Percentiles rank a stretch among this genome's conserved stretches.
Conservation (phyloP, 2,329 filamentous ascomycete species). For the Coleophoma crateriformis region DNA sequence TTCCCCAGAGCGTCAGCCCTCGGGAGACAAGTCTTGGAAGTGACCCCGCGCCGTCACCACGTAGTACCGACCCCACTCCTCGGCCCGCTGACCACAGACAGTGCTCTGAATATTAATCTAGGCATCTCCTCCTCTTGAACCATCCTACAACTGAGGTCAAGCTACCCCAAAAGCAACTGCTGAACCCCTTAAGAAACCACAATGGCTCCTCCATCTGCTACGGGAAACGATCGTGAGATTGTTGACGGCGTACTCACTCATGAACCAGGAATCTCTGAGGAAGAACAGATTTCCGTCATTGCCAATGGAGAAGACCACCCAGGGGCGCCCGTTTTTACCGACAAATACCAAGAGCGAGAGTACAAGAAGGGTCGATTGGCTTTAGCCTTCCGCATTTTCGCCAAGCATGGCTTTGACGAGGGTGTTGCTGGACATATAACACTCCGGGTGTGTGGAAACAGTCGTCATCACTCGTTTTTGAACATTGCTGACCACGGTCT, state of each 20-base stretch:
- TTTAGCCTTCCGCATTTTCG: constrained; percentile 41
- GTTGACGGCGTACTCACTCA: neutral
- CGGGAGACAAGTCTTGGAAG: too few relatives aligned
- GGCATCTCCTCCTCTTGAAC: too few relatives aligned
- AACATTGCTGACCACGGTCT: neutral
- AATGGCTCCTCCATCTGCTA: neutral
- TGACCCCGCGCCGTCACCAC: too few relatives aligned
- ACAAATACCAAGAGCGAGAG: constrained; percentile 28
- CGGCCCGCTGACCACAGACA: too few relatives aligned
- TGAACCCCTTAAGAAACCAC: neutral
- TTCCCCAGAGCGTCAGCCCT: too few relatives aligned
- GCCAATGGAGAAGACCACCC: constrained; percentile 1
- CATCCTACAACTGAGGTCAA: neutral
- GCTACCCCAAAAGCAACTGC: constrained; percentile 4
- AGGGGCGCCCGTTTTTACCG: constrained; percentile 15
- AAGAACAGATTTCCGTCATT: neutral
- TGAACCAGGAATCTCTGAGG: neutral
- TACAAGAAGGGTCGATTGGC: constrained; percentile 37
- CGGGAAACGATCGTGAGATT: neutral
- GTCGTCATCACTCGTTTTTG: too few relatives aligned
- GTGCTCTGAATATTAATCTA: too few relatives aligned
- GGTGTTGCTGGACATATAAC: constrained; percentile 42
- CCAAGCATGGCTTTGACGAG: constrained; percentile 38
- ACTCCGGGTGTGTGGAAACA: constrained; percentile 19
- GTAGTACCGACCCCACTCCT: too few relatives aligned